Conservation (phyloP, 2,329 filamentous ascomycete species). For the Hypoxylon sp. region DNA sequence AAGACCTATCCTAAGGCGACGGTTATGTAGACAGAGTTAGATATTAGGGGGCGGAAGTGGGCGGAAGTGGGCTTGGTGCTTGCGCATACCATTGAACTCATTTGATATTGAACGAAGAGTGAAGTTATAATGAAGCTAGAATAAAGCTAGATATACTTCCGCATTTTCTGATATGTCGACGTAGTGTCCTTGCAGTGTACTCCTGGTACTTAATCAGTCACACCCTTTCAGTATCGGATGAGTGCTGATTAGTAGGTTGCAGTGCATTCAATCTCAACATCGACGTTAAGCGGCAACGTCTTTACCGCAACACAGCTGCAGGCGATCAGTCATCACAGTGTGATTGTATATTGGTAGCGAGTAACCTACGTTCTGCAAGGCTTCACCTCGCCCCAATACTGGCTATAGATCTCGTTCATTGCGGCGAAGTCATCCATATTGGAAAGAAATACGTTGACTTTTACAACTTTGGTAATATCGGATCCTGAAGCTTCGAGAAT, state of each 20-base stretch:
- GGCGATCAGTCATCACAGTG: conserved; percentile 3
- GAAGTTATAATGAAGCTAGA: conserved; percentile 6
- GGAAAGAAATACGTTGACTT: conserved; percentile 79
- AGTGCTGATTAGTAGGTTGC: conserved; percentile 43
- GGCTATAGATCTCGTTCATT: conserved; percentile 80
- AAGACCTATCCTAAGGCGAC: neutral
- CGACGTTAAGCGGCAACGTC: conserved; percentile 43
- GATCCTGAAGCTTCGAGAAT: conserved; percentile 78
- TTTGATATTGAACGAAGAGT: neutral
- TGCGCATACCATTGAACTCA: neutral
- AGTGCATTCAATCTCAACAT: conserved; percentile 48
- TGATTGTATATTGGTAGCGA: neutral
- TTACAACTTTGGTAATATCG: conserved; percentile 74
- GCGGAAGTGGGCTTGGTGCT: neutral
- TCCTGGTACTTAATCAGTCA: neutral
- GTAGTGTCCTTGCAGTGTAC: neutral
- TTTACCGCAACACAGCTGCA: conserved; percentile 45
- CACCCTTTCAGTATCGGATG: neutral
- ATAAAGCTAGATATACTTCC: neutral
- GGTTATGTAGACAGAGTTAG: neutral
- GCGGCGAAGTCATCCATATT: conserved; percentile 80
- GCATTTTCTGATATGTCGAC: neutral
- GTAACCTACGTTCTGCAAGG: conserved; percentile 58
- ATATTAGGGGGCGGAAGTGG: neutral
- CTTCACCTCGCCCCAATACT: conserved; percentile 72